A percentile compares a stretch with the other conserved stretches of the same genome.
Conservation (phyloP, 805 yeast genomes). For the Isabelozyma pseudorhagii region DNA sequence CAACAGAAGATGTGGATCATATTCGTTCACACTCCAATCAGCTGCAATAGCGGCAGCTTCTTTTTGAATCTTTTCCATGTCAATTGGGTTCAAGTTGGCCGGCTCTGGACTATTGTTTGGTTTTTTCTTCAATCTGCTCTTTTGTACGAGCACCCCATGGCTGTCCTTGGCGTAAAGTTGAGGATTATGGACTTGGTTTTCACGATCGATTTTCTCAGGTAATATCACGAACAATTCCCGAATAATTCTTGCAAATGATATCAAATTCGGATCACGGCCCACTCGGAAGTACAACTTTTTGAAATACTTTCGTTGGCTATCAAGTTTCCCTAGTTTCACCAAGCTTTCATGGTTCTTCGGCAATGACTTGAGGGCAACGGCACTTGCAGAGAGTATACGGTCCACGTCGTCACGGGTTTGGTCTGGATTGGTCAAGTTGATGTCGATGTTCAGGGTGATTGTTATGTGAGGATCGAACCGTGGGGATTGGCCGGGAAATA, state of each 20-base stretch:
- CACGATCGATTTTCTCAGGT: conserved; percentile 37
- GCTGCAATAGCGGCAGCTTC: conserved; percentile 48
- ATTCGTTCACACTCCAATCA: conserved; percentile 55
- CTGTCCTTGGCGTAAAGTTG: conserved; percentile 35
- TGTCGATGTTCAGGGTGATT: conserved; percentile 56
- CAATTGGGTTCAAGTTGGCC: conserved; percentile 18
- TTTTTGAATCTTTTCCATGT: conserved; percentile 26
- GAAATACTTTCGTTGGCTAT: conserved; percentile 48
- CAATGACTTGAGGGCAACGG: conserved; percentile 49
- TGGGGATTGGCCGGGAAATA: conserved; percentile 69
- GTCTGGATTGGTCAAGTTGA: conserved; percentile 32
- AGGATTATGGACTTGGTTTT: conserved; percentile 32
- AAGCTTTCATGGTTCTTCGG: conserved; percentile 39
- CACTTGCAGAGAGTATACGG: conserved; percentile 53
- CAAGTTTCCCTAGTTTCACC: conserved; percentile 40
- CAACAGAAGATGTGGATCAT: conserved; percentile 70
- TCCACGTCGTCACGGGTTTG: conserved; percentile 54
- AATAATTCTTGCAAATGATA: conserved; percentile 53
- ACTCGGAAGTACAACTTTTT: conserved; percentile 54
- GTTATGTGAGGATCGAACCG: conserved; percentile 76
- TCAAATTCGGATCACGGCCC: conserved; percentile 41
- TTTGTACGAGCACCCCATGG: conserved; percentile 26
- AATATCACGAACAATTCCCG: conserved; percentile 54
- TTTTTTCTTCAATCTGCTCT: conserved; percentile 20
- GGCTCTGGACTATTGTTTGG: conserved; percentile 4